Evolutionary conservation across 495 filamentous ascomycete species (phyloP), one percentile per base, ranked within the genome.

Genomic region (Hypoxylon lenormandii): DNA sequence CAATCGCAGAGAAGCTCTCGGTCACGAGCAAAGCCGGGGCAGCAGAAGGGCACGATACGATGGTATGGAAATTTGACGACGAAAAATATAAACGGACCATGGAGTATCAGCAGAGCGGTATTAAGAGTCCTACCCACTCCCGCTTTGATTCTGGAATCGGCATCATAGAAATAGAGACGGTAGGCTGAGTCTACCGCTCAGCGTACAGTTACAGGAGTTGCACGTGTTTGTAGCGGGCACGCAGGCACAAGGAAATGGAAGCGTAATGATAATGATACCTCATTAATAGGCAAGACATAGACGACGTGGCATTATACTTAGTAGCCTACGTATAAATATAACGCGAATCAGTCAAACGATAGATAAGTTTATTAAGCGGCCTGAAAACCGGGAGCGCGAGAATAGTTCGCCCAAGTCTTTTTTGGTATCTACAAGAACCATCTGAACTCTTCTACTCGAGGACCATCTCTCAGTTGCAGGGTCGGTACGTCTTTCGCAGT

Each of bases 401-500:
- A n/a, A n/a, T n/a, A n/a, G n/a, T n/a, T n/a, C n/a, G n/a, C n/a
- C n/a, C n/a, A n/a, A n/a, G n/a, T n/a, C n/a, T 49, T n/a, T 5
- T 12, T 13, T 10, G 13, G 8, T 15, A 23, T 23, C 47, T 74
- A 84, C 50, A 84, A 80, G 72, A 92, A 91, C 91, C 91, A 94
- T 37, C 90, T 83, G 68, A 92, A 93, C 60, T 89, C 87, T 7
- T 80, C 80, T 43, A 80, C 82, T 6, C 77, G 76, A 2, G 90
- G 90, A 2, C 91, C 91, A 72, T 92, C 90, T 66, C 86, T 81
- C 71, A 94, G 72, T 46, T 82, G 66, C 74, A 89, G 85, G 7
- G 91, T 92, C 1, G 90, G 87, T 8, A 93, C 81, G 75, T 92
- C 90, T 57, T 79, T 81, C 0, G 88, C 90, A 11, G 83, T 80